Evolutionary conservation across 306 rosid species (phyloP), one percentile per base, ranked within the genome.

Genomic region (Cucurbita ficifolia): DNA sequence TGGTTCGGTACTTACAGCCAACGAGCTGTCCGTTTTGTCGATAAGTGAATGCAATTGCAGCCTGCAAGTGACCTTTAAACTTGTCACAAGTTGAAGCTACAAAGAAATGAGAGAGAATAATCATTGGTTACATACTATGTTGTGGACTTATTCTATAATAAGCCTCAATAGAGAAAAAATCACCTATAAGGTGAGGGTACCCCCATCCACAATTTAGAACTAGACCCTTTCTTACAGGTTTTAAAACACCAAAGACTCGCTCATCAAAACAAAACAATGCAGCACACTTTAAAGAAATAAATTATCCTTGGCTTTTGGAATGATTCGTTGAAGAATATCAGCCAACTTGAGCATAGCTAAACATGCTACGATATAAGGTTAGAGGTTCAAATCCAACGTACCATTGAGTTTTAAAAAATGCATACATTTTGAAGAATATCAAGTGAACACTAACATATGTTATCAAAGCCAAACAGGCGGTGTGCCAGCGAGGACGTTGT

Each of bases 1-100:
- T 18, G 9, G 92, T 80, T 79, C 98, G 85, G 74, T 84, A 93
- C 85, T 90, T 93, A 87, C 98, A 93, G 70, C 97, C 94, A 73
- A 90, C 94, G 17, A 86, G 79, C 65, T 72, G 80, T 48, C 97
- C 98, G 49, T 87, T 85, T 76, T 53, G 84, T 79, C 80, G 82
- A 74, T 93, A 93, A 57, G 96, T 82, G 83, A 93, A 90, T 59
- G 98, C 98, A 79, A 90, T 90, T 63, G 83, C 75, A 16, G 39
- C 40, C 96, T 92, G 90, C 83, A 78, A 53, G 71, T 69, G 46
- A 36, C 22, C 58, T 81, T 59, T 39, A 70, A 70, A 79, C 52
- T 53, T 68, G 56, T 75, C 79, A 79, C 29, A 60, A 21, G 10
- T 73, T 73, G 2, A 73, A 53, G 33, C 10, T 16, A 71, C 61